Conservation (phyloP, 768 basidiomycete genomes). For the Clavaria fumosa region DNA sequence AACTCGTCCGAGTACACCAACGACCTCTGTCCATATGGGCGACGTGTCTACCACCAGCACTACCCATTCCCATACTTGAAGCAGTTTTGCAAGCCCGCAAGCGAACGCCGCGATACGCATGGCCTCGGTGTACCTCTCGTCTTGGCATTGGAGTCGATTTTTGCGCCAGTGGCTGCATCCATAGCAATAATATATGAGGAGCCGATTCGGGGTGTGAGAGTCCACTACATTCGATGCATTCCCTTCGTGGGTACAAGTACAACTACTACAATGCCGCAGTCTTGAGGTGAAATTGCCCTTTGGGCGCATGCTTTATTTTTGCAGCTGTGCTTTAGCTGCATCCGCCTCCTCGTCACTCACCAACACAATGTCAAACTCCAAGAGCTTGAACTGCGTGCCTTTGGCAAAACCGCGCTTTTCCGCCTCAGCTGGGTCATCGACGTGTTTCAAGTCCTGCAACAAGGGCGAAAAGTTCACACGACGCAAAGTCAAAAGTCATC, state of each 20-base stretch:
- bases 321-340: not conserved
- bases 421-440: constrained; percentile 5
- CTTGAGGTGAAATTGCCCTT: too few relatives aligned
- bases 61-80: not conserved
- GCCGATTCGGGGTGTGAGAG: too few relatives aligned
- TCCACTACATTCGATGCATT: too few relatives aligned
- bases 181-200: too few relatives aligned
- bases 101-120: too few relatives aligned
- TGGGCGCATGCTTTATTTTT: too few relatives aligned
- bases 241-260: too few relatives aligned
- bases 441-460: constrained; percentile 2
- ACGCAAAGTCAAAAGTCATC: not conserved
- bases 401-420: constrained; percentile 6
- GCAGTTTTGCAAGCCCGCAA: not conserved
- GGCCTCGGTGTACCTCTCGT: too few relatives aligned
- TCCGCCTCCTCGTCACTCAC: not conserved
- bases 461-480: not conserved
- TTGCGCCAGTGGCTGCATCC: too few relatives aligned
- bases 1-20: constrained; percentile 1
- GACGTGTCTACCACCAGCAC: not conserved
- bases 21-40: constrained; percentile 1
- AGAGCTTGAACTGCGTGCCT: constrained; percentile 7
- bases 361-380: constrained; percentile 8
- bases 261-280: too few relatives aligned
- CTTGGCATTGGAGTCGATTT: too few relatives aligned